phyloP scores from a whole-genome alignment of 2,329 filamentous ascomycete species.

The Epichloe baconii region DNA sequence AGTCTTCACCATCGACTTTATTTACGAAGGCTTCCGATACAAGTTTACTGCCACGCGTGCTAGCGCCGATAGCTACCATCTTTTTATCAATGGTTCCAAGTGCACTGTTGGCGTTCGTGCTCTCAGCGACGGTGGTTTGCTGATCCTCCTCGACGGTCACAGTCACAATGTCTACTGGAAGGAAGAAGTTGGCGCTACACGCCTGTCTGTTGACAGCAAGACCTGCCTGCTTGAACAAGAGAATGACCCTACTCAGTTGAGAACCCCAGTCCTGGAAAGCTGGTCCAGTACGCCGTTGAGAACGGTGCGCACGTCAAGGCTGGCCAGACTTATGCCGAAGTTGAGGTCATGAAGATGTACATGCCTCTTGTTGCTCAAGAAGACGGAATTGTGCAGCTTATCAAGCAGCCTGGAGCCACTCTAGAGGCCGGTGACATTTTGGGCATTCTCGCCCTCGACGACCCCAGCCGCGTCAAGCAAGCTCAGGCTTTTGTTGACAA shows the following conservation, averaged over 20 bases:
- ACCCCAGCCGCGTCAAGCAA: slow-evolving; percentile 92
- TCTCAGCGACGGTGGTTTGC: slow-evolving; percentile 82
- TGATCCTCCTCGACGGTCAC: slow-evolving; percentile 80
- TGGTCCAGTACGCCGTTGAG: slow-evolving; percentile 95
- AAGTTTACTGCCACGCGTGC: slow-evolving; percentile 96
- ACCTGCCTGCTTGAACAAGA: slow-evolving; percentile 96
- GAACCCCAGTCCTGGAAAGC: slow-evolving; percentile 88
- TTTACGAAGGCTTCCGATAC: slow-evolving; percentile 92
- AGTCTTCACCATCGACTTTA: slow-evolving; percentile 95
- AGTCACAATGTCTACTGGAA: slow-evolving; percentile 99
- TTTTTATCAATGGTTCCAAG: slow-evolving; percentile 98
- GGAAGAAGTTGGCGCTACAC: slow-evolving; percentile 91
- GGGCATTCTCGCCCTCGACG: slow-evolving; percentile 90
- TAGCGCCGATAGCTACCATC: slow-evolving; percentile 83
- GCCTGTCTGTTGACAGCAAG: slow-evolving; percentile 93
- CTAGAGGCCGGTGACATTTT: slow-evolving; percentile 96
- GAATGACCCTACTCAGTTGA: slow-evolving; percentile 94
- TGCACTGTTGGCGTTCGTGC: slow-evolving; percentile 86
- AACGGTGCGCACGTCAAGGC: slow-evolving; percentile 88
- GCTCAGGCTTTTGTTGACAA: slow-evolving; percentile 87
- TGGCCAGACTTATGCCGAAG: slow-evolving; percentile 87
- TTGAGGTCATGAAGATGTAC: slow-evolving; percentile 99
- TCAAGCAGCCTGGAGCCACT: slow-evolving; percentile 97
- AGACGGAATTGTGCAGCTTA: slow-evolving; percentile 91
- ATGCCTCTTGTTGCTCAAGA: slow-evolving; percentile 95